A percentile compares a stretch with the other conserved stretches of the same genome.
These are phyloP conservation scores for Phytophthora quininea DNA, from an alignment of 352 stramenopile genomes.

Conservation along the genomic window DNA sequence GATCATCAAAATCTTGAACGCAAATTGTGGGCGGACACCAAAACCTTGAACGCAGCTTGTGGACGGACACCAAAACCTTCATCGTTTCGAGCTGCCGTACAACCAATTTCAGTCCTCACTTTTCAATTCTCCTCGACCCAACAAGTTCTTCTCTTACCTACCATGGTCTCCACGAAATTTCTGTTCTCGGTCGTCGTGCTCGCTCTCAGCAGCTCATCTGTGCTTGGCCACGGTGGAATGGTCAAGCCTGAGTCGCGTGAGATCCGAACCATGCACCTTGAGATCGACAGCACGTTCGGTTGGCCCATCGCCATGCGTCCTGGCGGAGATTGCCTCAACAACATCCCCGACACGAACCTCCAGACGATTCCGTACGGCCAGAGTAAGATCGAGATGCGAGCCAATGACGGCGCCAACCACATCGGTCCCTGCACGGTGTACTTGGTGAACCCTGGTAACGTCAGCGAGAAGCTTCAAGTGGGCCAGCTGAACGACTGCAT, in stretches of 20 bases:
- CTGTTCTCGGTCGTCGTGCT: constrained; percentile 5
- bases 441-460: constrained; percentile 38
- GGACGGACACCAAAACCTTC: background rate
- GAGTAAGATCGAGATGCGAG: constrained; percentile 47
- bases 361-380: constrained; percentile 30
- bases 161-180: constrained; percentile 12
- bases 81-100: background rate
- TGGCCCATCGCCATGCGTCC: constrained; percentile 40
- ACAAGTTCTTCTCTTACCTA: constrained; percentile 6
- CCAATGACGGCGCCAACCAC: constrained; percentile 51
- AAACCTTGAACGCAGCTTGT: background rate
- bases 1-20: background rate
- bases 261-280: constrained; percentile 45
- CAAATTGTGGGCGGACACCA: background rate
- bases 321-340: constrained; percentile 42
- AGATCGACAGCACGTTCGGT: constrained; percentile 41
- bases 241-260: constrained; percentile 38
- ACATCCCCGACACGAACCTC: constrained; percentile 38
- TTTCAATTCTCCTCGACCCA: constrained; percentile 8
- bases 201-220: background rate
- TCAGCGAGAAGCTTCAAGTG: constrained; percentile 37
- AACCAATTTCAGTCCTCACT: constrained; percentile 14
- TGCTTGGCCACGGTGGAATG: constrained; percentile 41
- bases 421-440: constrained; percentile 43
- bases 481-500: constrained; percentile 48